Evolutionary conservation across 2,329 filamentous ascomycete species (phyloP).

Genomic region (Lachnum nothofagi): DNA sequence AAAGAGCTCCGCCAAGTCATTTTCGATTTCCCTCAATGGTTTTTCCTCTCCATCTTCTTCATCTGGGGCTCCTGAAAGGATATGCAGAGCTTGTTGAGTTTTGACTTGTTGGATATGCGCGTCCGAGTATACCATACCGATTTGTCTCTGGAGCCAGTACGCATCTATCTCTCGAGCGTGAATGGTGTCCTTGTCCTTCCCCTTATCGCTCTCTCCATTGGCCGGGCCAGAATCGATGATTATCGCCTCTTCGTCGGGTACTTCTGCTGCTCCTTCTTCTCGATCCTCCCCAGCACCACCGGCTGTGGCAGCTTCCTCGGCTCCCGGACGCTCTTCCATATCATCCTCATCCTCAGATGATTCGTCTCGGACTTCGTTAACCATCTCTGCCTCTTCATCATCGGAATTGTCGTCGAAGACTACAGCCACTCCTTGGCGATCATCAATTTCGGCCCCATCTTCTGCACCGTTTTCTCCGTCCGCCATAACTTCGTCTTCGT

Average conservation of each 20-base stretch:
- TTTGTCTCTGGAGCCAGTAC: conserved; percentile 92
- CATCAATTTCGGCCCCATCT: conserved; percentile 76
- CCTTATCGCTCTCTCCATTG: conserved; percentile 40
- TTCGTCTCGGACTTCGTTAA: conserved; percentile 84
- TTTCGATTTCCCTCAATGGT: conserved; percentile 86
- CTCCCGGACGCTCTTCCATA: conserved; percentile 52
- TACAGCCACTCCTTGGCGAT: conserved; percentile 92
- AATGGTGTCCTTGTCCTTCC: conserved; percentile 58
- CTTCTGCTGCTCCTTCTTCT: conserved; percentile 45
- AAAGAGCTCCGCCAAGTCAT: conserved; percentile 96
- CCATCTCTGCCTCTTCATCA: conserved; percentile 69
- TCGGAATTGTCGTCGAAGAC: conserved; percentile 92
- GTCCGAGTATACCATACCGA: conserved; percentile 82
- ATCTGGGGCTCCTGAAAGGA: conserved; percentile 70
- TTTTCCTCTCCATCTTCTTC: conserved; percentile 77
- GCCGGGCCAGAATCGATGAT: conserved; percentile 67
- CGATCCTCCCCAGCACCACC: conserved; percentile 45
- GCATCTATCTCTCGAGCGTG: conserved; percentile 89
- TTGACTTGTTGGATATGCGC: conserved; percentile 92
- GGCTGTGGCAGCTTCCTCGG: conserved; percentile 45
- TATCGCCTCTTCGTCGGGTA: conserved; percentile 68
- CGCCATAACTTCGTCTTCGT: conserved; percentile 85
- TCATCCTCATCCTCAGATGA: conserved; percentile 75
- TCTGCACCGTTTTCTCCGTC: conserved; percentile 61
- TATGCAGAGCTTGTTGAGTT: conserved; percentile 75